A percentile compares a stretch with the other conserved stretches of the same genome.
phyloP scores from a whole-genome alignment of 257 asterid species.

The Jasminum sambac region DNA sequence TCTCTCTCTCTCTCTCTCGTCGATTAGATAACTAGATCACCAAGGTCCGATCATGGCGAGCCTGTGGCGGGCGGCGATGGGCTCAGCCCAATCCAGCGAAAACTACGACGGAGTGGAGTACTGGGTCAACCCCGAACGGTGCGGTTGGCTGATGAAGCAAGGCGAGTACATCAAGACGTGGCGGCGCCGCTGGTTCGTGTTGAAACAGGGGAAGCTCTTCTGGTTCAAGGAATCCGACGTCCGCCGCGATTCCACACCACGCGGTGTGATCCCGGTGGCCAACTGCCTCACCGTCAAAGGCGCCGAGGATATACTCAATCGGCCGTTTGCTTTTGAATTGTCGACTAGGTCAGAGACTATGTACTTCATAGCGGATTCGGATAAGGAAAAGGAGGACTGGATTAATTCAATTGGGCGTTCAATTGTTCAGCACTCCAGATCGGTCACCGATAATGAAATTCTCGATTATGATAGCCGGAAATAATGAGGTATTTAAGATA shows the following conservation, averaged over 20 bases:
- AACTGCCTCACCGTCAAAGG: constrained; percentile 88
- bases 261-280: constrained; percentile 81
- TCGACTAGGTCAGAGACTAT: constrained; percentile 78
- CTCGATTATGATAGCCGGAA: constrained; percentile 72
- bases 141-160: constrained; percentile 90
- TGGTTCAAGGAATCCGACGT: constrained; percentile 89
- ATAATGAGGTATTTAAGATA: constrained; percentile 12
- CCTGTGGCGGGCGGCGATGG: constrained; percentile 87
- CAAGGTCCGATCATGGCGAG: constrained; percentile 40
- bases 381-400: constrained; percentile 95
- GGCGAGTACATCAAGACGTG: constrained; percentile 97
- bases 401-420: constrained; percentile 89
- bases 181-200: constrained; percentile 97
- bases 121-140: constrained; percentile 84
- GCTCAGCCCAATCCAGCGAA: constrained; percentile 51
- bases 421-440: constrained; percentile 87
- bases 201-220: constrained; percentile 89
- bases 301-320: constrained; percentile 85
- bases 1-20: constrained; percentile 13
- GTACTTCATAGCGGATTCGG: constrained; percentile 90
- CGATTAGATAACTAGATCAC: constrained; percentile 5
- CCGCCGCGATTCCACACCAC: constrained; percentile 68
- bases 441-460: constrained; percentile 74
- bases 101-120: constrained; percentile 78
- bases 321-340: constrained; percentile 77